These are phyloP conservation scores for Strigomonas galati DNA, from an alignment of 208 protist species.

Conservation along the genomic window DNA sequence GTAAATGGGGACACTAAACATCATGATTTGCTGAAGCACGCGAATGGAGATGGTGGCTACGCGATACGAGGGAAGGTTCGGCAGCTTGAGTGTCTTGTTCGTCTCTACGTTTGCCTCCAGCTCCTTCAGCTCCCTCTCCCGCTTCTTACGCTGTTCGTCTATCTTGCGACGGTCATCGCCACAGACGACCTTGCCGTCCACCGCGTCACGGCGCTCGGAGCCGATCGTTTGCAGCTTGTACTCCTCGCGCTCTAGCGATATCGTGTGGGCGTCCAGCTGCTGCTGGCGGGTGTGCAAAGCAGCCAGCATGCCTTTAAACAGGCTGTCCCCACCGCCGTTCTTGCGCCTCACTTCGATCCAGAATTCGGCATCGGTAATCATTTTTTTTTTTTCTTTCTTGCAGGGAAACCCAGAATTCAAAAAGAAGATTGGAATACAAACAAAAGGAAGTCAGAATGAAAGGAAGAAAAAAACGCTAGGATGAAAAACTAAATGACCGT, in stretches of 20 bases:
- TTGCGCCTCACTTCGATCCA: conserved; percentile 71
- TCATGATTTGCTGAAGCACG: conserved; percentile 83
- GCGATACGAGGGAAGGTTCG: conserved; percentile 20
- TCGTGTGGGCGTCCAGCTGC: conserved; percentile 41
- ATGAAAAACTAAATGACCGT: too few species aligned
- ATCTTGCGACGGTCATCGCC: conserved; percentile 30
- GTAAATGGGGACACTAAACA: conserved; percentile 83
- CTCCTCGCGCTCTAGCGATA: conserved; percentile 34
- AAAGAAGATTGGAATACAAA: background rate
- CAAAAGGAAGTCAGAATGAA: background rate
- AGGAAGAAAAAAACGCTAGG: background rate
- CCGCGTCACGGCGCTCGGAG: conserved; percentile 28
- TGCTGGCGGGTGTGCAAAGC: conserved; percentile 63
- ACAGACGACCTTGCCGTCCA: conserved; percentile 25
- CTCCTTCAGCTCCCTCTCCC: conserved; percentile 30
- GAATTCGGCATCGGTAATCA: conserved; percentile 87
- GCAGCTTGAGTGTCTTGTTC: conserved; percentile 33
- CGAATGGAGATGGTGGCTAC: conserved; percentile 47
- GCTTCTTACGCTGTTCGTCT: conserved; percentile 19
- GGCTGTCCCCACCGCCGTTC: conserved; percentile 46
- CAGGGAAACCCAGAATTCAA: background rate
- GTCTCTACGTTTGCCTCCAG: conserved; percentile 28
- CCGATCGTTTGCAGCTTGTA: conserved; percentile 25
- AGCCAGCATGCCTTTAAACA: conserved; percentile 67
- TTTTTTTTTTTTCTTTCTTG: conserved; percentile 20